Conservation (phyloP, 164 flowering plant species). For the Paratinospora sagittata region DNA sequence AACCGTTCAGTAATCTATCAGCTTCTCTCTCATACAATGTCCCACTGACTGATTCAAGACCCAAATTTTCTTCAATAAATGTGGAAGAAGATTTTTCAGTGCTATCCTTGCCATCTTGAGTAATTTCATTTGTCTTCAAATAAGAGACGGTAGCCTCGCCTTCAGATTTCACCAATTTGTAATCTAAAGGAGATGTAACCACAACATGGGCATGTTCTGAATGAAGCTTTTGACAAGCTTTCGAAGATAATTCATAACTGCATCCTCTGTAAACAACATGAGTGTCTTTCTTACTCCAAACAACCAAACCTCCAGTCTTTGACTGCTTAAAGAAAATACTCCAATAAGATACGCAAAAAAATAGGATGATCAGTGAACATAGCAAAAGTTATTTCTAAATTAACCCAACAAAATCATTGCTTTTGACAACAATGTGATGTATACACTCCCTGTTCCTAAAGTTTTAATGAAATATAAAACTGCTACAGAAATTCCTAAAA, state of each 20-base stretch:
- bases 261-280: slow-evolving; percentile 76
- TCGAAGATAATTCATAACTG: slow-evolving; percentile 23
- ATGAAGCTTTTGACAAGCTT: slow-evolving; percentile 12
- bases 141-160: slow-evolving; percentile 6
- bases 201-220: slow-evolving; percentile 12
- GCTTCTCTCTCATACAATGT: slow-evolving; percentile 79
- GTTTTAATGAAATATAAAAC: background rate
- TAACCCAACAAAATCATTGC: slow-evolving; percentile 8
- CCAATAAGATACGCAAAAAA: slow-evolving; percentile 1
- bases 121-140: slow-evolving; percentile 3
- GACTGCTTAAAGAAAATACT: slow-evolving; percentile 33
- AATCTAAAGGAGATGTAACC: slow-evolving; percentile 12
- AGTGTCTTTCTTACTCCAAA: slow-evolving; percentile 64
- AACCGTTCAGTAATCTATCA: slow-evolving; percentile 84
- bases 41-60: slow-evolving; percentile 22
- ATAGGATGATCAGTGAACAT: background rate
- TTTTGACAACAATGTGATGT: background rate
- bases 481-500: background rate
- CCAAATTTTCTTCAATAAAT: slow-evolving; percentile 13
- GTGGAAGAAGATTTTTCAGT: slow-evolving; percentile 14
- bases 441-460: background rate
- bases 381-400: background rate
- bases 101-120: slow-evolving; percentile 10
- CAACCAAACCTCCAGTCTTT: slow-evolving; percentile 88
- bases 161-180: slow-evolving; percentile 11